These are phyloP conservation scores for Solanum neorickii DNA, from an alignment of 257 asterid species.

Conservation along the genomic window DNA sequence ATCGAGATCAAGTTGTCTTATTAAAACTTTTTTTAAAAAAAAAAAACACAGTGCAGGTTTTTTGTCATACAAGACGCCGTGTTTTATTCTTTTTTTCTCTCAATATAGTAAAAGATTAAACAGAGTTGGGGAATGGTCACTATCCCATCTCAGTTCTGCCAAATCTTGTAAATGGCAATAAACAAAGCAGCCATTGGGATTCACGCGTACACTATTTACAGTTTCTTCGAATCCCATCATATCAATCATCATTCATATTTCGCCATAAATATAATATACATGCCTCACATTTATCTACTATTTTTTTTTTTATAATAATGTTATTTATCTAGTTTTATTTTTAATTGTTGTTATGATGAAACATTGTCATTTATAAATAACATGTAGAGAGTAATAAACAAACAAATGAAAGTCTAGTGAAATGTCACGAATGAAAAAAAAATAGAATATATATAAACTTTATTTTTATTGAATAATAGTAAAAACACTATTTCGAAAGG, in stretches of 20 bases:
- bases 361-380: not conserved
- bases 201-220: not conserved
- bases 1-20: not conserved
- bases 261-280: not conserved
- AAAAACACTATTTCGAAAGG: fast-evolving
- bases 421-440: too few relatives aligned
- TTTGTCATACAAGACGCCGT: not conserved
- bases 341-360: too few relatives aligned
- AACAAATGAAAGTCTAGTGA: not conserved
- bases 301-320: not conserved
- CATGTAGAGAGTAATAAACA: not conserved
- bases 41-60: not conserved
- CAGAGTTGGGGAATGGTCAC: not conserved
- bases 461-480: not conserved
- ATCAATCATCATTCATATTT: not conserved
- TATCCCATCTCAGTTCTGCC: not conserved
- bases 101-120: not conserved
- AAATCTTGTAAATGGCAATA: not conserved
- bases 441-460: fast-evolving
- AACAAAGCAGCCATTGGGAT: not conserved
- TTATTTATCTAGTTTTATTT: not conserved
- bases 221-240: not conserved
- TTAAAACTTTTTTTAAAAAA: not conserved
- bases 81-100: not conserved
- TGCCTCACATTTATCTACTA: not conserved